Evolutionary conservation across 2,329 filamentous ascomycete species (phyloP), one percentile per base, ranked within the genome.

Genomic region (Canariomyces notabilis): DNA sequence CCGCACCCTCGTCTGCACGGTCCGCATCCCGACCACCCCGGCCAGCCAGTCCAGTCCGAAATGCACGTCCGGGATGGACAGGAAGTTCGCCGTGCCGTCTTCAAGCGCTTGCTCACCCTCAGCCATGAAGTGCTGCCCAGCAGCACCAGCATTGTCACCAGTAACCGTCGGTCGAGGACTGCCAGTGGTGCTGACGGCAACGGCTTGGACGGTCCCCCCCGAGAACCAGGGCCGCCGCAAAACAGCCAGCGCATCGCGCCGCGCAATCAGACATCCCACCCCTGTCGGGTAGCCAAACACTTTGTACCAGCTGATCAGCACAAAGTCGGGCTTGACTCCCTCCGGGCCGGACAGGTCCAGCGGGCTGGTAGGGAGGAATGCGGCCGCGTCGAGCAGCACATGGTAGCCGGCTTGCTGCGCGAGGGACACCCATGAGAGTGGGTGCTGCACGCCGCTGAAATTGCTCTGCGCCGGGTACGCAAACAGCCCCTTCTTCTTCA

Each of bases 401-500:
- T 69, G 65, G 42, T 66, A 71, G 18, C 67, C 67, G 7, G 55
- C 53, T 4, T 53, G 42, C 50, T 70, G 68, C 2, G 67, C 68
- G 14, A 60, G 46, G 1, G 41, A 33, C 0, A 68, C 52, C 66
- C 66, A 70, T 0, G 55, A 53, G 0, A 72, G 58, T 12, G 68
- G 66, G 36, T 72, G 69, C 0, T 64, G 64, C 3, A 69, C 68
- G 23, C 70, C 69, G 39, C 59, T 66, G 45, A 72, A 71, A 52
- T 73, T 73, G 50, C 66, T 70, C 53, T 73, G 70, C 0, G 69
- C 70, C 3, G 70, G 70, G 53, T 69, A 73, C 3, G 68, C 69
- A 48, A 73, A 70, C 15, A 73, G 58, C 6, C 66, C 65, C 15
- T 40, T 58, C 34, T 31, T 33, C 9, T 14, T 31, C 5, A 11